Evolutionary conservation across 2,329 filamentous ascomycete genomes (phyloP).

Genomic region (Aspergillus brasiliensis): DNA sequence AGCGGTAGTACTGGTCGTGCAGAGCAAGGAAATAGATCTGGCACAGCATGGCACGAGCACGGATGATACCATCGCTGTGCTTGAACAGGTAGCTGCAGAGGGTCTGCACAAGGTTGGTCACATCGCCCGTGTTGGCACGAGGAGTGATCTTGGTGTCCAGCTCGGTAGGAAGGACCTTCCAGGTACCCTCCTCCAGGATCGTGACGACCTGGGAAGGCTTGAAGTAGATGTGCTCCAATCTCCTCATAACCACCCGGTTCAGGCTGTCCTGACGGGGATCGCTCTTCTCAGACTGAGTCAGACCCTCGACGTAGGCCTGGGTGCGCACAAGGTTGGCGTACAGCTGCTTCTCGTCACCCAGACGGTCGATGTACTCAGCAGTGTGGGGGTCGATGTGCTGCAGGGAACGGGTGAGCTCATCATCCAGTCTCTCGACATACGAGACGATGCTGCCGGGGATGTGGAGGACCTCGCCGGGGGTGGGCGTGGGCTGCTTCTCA

Average conservation of each 20-base stretch:
- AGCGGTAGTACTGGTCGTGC: constrained; percentile 96
- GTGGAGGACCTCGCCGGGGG: constrained; percentile 75
- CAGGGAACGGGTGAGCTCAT: constrained; percentile 94
- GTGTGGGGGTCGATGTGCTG: constrained; percentile 98
- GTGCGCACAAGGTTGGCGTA: constrained; percentile 92
- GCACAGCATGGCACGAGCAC: constrained; percentile 94
- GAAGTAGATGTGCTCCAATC: constrained; percentile 98
- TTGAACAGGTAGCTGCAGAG: constrained; percentile 95
- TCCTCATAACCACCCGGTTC: constrained; percentile 90
- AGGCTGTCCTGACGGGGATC: constrained; percentile 81
- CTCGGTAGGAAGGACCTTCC: constrained; percentile 72
- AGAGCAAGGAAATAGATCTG: constrained; percentile 98
- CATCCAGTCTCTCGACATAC: constrained; percentile 90
- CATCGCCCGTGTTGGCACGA: constrained; percentile 67
- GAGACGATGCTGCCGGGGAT: constrained; percentile 95
- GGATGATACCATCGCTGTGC: constrained; percentile 92
- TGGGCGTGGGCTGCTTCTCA: constrained; percentile 81
- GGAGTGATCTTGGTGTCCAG: constrained; percentile 82
- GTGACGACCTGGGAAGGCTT: constrained; percentile 93
- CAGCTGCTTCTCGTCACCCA: constrained; percentile 84
- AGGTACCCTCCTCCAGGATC: constrained; percentile 91
- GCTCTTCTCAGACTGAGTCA: constrained; percentile 69
- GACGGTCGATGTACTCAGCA: constrained; percentile 94
- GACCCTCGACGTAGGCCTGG: constrained; percentile 81
- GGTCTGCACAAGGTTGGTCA: constrained; percentile 72